Evolutionary conservation across 1,284 basidiomycete genomes (phyloP), one percentile per base, ranked within the genome.

Genomic region (Malassezia nana): DNA sequence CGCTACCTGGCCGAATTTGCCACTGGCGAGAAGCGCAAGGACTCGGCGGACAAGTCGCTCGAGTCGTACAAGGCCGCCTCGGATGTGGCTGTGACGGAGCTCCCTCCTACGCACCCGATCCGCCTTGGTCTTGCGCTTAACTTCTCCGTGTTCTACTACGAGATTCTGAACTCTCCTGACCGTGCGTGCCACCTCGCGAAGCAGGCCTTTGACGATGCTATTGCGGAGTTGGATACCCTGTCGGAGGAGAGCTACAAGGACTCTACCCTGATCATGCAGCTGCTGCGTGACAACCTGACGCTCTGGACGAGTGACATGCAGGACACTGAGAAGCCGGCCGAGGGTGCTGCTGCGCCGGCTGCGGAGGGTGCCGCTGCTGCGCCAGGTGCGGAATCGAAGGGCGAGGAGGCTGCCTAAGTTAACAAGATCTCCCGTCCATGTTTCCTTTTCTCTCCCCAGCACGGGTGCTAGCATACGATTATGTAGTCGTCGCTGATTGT

Each of bases 81-180:
- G 50, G 91, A 96, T 68, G 91, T 98, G 76, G 92, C 92, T 66
- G 85, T 92, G 67, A 92, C 87, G 50, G 91, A 98, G 79, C 85
- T 98, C 47, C 90, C 92, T 38, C 94, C 92, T 25, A 98, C 92
- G 69, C 94, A 98, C 81, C 92, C 92, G 67, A 98, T 98, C 79
- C 90, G 92, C 76, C 87, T 98, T 63, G 92, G 92, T 78, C 87
- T 98, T 55, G 94, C 92, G 46, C 82, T 98, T 75, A 98, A 98
- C 84, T 98, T 98, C 83, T 95, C 90, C 60, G 92, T 98, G 57
- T 98, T 98, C 83, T 98, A 98, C 84, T 98, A 96, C 81, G 94
- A 98, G 79, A 96, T 98, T 78, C 85, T 98, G 78, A 98, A 98
- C 84, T 88, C 85, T 76, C 92, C 92, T 71, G 92, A 96, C 79